Evolutionary conservation across 108 stramenopile species (phyloP), one percentile per base, ranked within the genome.

Genomic region (Nitzschia palea): DNA sequence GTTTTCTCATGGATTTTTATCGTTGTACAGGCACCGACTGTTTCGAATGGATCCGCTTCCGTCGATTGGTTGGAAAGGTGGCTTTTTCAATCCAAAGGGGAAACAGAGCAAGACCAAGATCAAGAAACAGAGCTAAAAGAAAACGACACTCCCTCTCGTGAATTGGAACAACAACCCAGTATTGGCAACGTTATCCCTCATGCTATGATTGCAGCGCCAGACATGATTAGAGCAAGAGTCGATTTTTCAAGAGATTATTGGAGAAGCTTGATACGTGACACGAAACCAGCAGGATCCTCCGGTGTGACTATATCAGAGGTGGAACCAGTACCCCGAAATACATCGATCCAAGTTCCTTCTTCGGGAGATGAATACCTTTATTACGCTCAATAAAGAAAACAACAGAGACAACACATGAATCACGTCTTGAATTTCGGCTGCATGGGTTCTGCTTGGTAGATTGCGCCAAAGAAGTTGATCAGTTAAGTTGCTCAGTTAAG

Each of bases 161-260:
- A n/a, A 2, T 22, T n/a, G n/a, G n/a, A n/a, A n/a, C n/a, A n/a
- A n/a, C n/a, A n/a, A n/a, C n/a, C n/a, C 40, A 42, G 40, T 12
- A 12, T 8, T 42, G 40, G 12, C 12, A 42, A 42, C 14, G 40
- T 8, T 12, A 42, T 14, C 8, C 12, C 8, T 12, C 8, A 42
- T 8, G 12, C 12, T 12, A 42, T 8, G 10, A 12, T 63, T 14
- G 26, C 23, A 20, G 28, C 37, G n/a, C 62, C 62, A 30, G 47
- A 22, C 14, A 44, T 63, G 25, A 42, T 50, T 9, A 10, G 32
- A 33, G 62, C 62, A 1, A 36, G 62, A 12, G 18, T 48, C 2
- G 37, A 63, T 17, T 63, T 63, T 63, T 40, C 47, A 9, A 63
- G 18, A 3, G 45, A 63, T 30, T 63, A 63, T 32, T 63, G 37